Conservation (phyloP, 768 basidiomycete species). For the Porphyrellus cyaneotinctus region DNA sequence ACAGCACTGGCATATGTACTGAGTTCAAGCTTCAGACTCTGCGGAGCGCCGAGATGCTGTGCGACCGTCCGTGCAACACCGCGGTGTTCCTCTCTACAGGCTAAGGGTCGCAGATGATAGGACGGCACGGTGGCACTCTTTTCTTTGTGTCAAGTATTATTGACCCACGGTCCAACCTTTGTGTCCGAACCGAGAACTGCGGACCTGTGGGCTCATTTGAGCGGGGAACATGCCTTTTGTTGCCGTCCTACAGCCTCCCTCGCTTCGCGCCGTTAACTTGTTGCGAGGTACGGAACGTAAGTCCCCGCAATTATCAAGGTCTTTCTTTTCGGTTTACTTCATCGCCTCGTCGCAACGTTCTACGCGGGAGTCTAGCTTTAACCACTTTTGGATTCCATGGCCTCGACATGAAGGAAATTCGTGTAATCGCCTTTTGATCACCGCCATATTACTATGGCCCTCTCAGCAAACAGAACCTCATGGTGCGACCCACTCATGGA, state of each 20-base stretch:
- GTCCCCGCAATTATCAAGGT: conserved; percentile 10
- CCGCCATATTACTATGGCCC: conserved; percentile 1
- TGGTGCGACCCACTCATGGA: background rate
- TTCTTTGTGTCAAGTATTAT: no score
- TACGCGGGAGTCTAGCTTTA: background rate
- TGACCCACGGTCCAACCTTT: background rate
- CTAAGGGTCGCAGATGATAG: no score
- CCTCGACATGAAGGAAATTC: conserved; percentile 1
- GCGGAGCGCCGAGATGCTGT: no score
- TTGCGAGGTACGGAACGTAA: conserved; percentile 26
- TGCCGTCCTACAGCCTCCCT: conserved; percentile 17
- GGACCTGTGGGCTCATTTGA: conserved; percentile 18
- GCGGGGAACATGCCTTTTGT: conserved; percentile 19
- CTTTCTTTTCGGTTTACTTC: conserved; percentile 14
- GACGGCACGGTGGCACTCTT: no score
- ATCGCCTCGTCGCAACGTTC: conserved; percentile 3
- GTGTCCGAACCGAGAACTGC: conserved; percentile 21
- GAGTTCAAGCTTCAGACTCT: no score
- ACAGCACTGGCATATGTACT: no score
- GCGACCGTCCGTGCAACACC: no score
- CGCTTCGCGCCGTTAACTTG: conserved; percentile 14
- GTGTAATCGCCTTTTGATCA: conserved; percentile 10
- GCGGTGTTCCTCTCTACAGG: no score
- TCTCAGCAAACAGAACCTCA: background rate
- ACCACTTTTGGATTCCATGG: background rate